Base-by-base conservation (phyloP, 352 stramenopile species). In the Aphanomyces stellatus region DNA sequence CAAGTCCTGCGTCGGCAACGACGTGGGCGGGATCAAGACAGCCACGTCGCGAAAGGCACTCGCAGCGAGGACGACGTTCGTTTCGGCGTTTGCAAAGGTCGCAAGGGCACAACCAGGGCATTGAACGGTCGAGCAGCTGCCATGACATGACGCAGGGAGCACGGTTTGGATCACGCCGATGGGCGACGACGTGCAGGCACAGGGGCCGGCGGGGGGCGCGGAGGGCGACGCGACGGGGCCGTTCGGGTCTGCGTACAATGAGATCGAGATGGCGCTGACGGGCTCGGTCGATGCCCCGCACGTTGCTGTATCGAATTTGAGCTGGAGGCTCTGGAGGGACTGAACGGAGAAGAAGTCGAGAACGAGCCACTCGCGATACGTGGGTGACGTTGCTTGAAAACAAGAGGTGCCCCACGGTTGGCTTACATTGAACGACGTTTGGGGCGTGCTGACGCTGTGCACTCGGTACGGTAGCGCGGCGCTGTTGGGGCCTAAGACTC, bases 301-400 rank as follows among this genome's bases (percentile, higher is more conserved):
- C 7, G 71, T 70, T 1, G 64, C 61, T 11, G 86, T 69, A 30
- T 75, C 70, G 1, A 71, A 66, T 33, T 81, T 71, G 5, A 92
- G 42, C 13, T 89, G 80, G 7, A 92, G 69, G 13, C 85, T 72
- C 10, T 80, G 79, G 11, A 92, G 63, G 8, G 56, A 49, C 40
- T 76, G 10, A 73, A 79, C 4, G 51, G 43, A 13, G 2, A 61
- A 33, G 1, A 92, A 71, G 43, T 86, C 79, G 11, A 92, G 53
- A 13, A 92, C 72, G 1, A 92, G 62, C 81, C 81, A 92, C 57
- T 92, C 83, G 27, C 85, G 81, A 24, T 74, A 81, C 0, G 80
- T 82, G 0, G 77, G 34, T 3, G 40, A 48, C 6, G 57, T 63
- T 4, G 74, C 72, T 3, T 85, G 53, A 46, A 88, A 92, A 46